Conservation (phyloP, 139 green algal species). For the Picochlorum sp. region DNA sequence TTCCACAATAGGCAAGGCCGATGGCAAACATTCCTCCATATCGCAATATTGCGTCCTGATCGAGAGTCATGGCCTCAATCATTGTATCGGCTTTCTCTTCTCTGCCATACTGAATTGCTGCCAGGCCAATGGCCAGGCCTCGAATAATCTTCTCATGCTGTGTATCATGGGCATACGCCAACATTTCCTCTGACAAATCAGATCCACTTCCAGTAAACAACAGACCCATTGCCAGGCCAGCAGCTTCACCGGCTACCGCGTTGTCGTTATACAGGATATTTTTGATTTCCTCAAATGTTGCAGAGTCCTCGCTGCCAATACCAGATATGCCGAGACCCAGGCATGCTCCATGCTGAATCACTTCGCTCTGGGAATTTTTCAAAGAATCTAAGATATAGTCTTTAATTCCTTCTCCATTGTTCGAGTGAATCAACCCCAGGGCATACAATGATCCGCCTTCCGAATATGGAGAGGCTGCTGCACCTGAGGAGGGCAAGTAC, state of each 20-base stretch:
- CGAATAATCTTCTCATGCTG: slow-evolving; percentile 60
- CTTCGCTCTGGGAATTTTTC: slow-evolving; percentile 69
- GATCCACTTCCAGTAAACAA: slow-evolving; percentile 69
- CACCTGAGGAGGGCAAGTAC: slow-evolving; percentile 75
- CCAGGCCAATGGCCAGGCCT: slow-evolving; percentile 74
- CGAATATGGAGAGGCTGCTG: slow-evolving; percentile 47
- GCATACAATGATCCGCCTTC: slow-evolving; percentile 96
- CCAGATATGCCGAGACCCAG: slow-evolving; percentile 88
- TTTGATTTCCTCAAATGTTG: slow-evolving; percentile 93
- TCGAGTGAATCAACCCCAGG: slow-evolving; percentile 93
- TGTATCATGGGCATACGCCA: slow-evolving; percentile 96
- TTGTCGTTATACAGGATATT: slow-evolving; percentile 79
- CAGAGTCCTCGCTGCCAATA: slow-evolving; percentile 75
- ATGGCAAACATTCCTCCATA: slow-evolving; percentile 93
- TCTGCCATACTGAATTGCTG: slow-evolving; percentile 82
- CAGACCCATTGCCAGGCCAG: slow-evolving; percentile 88
- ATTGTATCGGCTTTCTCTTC: slow-evolving; percentile 90
- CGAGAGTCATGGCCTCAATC: slow-evolving; percentile 70
- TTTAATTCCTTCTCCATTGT: slow-evolving; percentile 69
- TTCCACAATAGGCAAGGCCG: slow-evolving; percentile 91
- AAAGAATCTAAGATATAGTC: slow-evolving; percentile 82
- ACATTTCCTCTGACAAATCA: slow-evolving; percentile 75
- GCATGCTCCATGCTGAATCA: slow-evolving; percentile 91
- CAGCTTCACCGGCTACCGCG: slow-evolving; percentile 61
- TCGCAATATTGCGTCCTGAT: slow-evolving; percentile 42